Base-by-base conservation (phyloP, 768 basidiomycete genomes). In the Coprinellus micaceus region DNA sequence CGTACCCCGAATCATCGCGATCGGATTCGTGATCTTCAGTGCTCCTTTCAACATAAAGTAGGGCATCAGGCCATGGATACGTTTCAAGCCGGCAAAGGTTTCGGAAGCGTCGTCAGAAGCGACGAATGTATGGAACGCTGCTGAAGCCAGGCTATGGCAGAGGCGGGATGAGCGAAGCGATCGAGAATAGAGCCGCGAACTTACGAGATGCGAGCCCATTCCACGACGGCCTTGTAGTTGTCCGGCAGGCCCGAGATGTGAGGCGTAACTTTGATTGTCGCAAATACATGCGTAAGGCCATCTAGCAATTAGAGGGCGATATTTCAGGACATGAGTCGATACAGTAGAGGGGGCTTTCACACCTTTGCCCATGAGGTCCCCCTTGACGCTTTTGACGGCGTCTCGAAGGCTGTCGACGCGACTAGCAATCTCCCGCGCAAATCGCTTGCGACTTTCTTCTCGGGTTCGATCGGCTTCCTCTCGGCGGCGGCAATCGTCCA, bases 121-220 rank as follows among this genome's bases (percentile, higher is more conserved):
- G 28, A 97, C 84, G 63, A 94, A 95, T 36, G 89, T 87, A 61
- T 98, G 95, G 68, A 98, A 99, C 39, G 98, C 86, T 2, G 97
- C 95, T 4, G 97, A 96, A 0, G 97, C 97, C 61, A 98, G 77
- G 33, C 95, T 98, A 58, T 40, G 37, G 24, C 54, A 53, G 28
- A 37, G 45, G 21, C 53, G 37, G 46, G 46, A 44, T 17, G 53
- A 52, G 36, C 56, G n/a, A 21, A 17, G 7, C 29, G n/a, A 50
- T 26, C 39, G 44, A 26, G 2, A 49, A 39, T 21, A 12, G 50
- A 44, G 46, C 22, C 22, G 44, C 50, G 50, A 39, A 79, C 94
- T 66, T 58, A 96, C 94, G 96, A 96, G 66, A 98, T 97, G 53
- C 95, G 77, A 4, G 90, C 97, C 96, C 97, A 99, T 70, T 98